Evolutionary conservation across 768 basidiomycete genomes (phyloP).

Genomic region (Dioszegia hungarica): DNA sequence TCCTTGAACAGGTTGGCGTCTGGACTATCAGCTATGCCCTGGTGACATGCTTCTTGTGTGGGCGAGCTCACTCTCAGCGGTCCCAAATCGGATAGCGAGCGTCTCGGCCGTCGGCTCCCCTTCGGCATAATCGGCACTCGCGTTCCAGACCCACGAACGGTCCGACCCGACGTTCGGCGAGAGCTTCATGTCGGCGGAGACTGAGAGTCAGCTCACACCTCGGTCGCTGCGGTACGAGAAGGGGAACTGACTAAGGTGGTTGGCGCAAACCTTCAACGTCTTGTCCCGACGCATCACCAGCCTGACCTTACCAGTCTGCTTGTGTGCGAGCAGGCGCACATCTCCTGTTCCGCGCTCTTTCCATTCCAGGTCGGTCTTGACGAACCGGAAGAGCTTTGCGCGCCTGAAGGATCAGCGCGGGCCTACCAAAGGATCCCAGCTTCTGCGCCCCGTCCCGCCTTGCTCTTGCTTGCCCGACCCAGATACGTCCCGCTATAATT

Average conservation of each 20-base stretch:
- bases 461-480: background rate
- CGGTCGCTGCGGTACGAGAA: background rate
- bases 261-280: conserved; percentile 98
- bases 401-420: conserved; percentile 59
- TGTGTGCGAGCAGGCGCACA: conserved; percentile 84
- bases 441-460: background rate
- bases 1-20: conserved; percentile 84
- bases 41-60: background rate
- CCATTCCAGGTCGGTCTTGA: conserved; percentile 73
- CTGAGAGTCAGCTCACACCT: conserved; percentile 51
- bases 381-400: conserved; percentile 96
- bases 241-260: conserved; percentile 71
- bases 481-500: background rate
- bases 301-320: conserved; percentile 81
- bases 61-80: conserved; percentile 73
- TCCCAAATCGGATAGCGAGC: conserved; percentile 95
- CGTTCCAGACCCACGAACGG: conserved; percentile 99
- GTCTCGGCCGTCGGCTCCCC: conserved; percentile 85
- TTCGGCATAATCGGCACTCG: conserved; percentile 90
- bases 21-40: conserved; percentile 33
- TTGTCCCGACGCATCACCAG: conserved; percentile 99
- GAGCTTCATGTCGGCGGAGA: conserved; percentile 82
- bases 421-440: background rate
- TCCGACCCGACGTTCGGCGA: conserved; percentile 98
- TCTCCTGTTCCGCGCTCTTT: conserved; percentile 97